Evolutionary conservation across 2,329 filamentous ascomycete species (phyloP).

Genomic region (Aaosphaeria pasadenensis): DNA sequence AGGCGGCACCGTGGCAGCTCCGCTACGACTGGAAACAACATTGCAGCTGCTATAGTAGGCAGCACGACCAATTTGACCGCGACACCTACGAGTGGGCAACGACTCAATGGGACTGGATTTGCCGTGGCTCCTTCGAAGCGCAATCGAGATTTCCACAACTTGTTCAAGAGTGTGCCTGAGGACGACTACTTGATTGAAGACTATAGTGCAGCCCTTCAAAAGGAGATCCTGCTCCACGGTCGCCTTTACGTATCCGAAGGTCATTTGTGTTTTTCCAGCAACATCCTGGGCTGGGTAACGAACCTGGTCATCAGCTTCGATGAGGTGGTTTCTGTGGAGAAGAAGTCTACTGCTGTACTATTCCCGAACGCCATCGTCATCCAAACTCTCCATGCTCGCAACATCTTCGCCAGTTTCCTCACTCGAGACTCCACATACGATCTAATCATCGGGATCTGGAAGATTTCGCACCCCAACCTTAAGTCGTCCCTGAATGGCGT

Average conservation of each 20-base stretch:
- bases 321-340: slow-evolving; percentile 94
- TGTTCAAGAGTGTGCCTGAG: slow-evolving; percentile 95
- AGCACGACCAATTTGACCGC: slow-evolving; percentile 68
- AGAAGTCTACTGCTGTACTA: slow-evolving; percentile 89
- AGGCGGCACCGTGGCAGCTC: slow-evolving; percentile 83
- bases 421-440: slow-evolving; percentile 96
- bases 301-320: slow-evolving; percentile 98
- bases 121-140: slow-evolving; percentile 94
- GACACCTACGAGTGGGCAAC: slow-evolving; percentile 62
- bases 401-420: slow-evolving; percentile 93
- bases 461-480: slow-evolving; percentile 87
- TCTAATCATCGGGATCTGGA: slow-evolving; percentile 97
- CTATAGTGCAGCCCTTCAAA: slow-evolving; percentile 93
- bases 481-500: slow-evolving; percentile 91
- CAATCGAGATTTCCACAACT: slow-evolving; percentile 88
- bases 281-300: slow-evolving; percentile 97
- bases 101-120: slow-evolving; percentile 91
- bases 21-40: slow-evolving; percentile 59
- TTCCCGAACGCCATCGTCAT: slow-evolving; percentile 99
- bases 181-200: slow-evolving; percentile 98
- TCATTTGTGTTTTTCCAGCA: slow-evolving; percentile 97
- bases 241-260: slow-evolving; percentile 95
- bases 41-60: slow-evolving; percentile 70
- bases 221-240: slow-evolving; percentile 92
- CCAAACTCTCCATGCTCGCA: slow-evolving; percentile 89